Evolutionary conservation across 2,329 filamentous ascomycete species (phyloP).

Genomic region (Trichophyton equinum): DNA sequence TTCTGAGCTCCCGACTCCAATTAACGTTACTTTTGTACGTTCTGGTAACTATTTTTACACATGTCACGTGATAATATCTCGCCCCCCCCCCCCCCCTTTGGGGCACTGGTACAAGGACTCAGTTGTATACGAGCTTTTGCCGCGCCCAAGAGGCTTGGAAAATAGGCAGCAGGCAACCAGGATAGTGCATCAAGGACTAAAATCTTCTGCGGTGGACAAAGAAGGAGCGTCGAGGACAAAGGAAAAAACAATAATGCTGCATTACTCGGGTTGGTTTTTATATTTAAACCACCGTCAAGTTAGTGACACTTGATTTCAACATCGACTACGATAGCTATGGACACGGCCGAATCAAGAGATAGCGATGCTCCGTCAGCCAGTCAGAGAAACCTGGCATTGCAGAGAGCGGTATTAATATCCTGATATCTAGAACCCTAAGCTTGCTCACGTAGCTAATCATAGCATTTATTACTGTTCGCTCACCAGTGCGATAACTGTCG

Average conservation of each 20-base stretch:
- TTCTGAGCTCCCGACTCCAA: no score
- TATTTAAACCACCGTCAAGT: not conserved
- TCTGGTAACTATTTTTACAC: not conserved
- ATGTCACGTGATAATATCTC: not conserved
- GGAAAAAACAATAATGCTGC: not conserved
- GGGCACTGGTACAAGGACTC: no score
- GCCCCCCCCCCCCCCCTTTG: not conserved
- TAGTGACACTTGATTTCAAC: not conserved
- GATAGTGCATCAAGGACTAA: not conserved
- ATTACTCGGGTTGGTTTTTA: not conserved
- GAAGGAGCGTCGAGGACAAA: not conserved
- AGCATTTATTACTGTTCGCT: not conserved
- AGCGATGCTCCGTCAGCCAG: not conserved
- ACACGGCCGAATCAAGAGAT: slow-evolving; percentile 1
- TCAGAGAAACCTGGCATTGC: not conserved
- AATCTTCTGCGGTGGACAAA: not conserved
- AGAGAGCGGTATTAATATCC: slow-evolving; percentile 3
- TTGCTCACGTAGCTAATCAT: not conserved
- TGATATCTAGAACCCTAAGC: not conserved
- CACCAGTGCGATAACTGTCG: slow-evolving; percentile 15
- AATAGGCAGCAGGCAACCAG: not conserved
- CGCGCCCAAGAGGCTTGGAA: not conserved
- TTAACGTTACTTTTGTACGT: no score
- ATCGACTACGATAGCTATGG: not conserved
- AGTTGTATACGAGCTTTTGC: not conserved